phyloP scores from a whole-genome alignment of 2,329 filamentous ascomycete genomes.

The Ustilaginoidea virens region DNA sequence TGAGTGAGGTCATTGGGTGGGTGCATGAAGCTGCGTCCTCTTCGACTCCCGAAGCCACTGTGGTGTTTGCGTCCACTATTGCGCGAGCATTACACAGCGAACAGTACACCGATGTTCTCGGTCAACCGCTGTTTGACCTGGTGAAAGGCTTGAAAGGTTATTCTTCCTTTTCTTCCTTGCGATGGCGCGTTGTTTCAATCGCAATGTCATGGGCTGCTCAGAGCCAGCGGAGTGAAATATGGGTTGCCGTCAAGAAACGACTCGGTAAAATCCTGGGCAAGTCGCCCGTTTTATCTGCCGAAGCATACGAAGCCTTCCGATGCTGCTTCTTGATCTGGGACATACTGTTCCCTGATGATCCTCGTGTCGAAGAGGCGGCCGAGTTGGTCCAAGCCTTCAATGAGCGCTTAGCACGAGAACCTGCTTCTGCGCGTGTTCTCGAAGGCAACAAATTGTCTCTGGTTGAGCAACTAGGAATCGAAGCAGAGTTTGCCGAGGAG shows the following conservation, averaged over 20 bases:
- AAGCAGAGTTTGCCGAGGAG: conserved; percentile 12
- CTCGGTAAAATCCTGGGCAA: conserved; percentile 18
- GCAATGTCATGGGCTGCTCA: conserved; percentile 19
- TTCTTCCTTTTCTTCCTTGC: conserved; percentile 17
- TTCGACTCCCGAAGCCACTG: conserved; percentile 16
- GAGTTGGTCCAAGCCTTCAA: conserved; percentile 18
- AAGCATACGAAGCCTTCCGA: conserved; percentile 25
- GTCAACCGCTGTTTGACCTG: conserved; percentile 21
- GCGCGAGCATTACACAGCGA: conserved; percentile 25
- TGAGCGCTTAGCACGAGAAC: conserved; percentile 15
- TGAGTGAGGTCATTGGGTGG: conserved; percentile 28
- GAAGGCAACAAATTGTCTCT: conserved; percentile 10
- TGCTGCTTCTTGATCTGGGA: conserved; percentile 24
- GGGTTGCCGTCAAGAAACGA: conserved; percentile 17
- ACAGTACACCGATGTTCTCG: conserved; percentile 25
- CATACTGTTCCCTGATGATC: conserved; percentile 20
- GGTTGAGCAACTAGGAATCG: conserved; percentile 5
- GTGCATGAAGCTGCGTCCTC: conserved; percentile 19
- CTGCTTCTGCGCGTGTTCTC: conserved; percentile 10
- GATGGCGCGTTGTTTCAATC: conserved; percentile 24
- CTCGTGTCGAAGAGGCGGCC: conserved; percentile 13
- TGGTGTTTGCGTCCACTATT: conserved; percentile 27
- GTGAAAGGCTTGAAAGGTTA: conserved; percentile 15
- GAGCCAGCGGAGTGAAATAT: conserved; percentile 16
- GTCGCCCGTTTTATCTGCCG: conserved; percentile 15